Conservation (phyloP, 2,329 filamentous ascomycete genomes). For the Aspergillus quadricinctus region DNA sequence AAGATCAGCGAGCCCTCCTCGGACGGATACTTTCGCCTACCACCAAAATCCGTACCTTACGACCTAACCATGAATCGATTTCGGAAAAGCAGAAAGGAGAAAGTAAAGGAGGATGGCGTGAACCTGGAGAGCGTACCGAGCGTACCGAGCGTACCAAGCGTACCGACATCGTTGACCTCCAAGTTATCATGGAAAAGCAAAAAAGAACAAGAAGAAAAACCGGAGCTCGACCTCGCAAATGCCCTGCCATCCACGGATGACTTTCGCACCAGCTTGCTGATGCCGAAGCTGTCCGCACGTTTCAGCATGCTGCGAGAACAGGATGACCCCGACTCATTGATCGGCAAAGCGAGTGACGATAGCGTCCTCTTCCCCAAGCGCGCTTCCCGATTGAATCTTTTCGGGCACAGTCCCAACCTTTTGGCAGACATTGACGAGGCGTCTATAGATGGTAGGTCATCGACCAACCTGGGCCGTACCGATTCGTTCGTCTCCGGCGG, state of each 20-base stretch:
- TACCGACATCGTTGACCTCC: constrained; percentile 28
- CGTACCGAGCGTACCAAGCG: constrained; percentile 30
- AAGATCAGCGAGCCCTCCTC: background rate
- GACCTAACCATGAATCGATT: constrained; percentile 37
- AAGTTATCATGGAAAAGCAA: constrained; percentile 50
- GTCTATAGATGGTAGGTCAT: constrained; percentile 63
- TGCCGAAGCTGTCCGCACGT: constrained; percentile 89
- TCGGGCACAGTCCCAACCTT: constrained; percentile 56
- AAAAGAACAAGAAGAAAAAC: constrained; percentile 45
- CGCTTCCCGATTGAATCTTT: constrained; percentile 71
- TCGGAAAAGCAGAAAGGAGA: constrained; percentile 38
- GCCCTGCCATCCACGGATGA: constrained; percentile 80
- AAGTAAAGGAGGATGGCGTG: constrained; percentile 18
- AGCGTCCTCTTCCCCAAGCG: constrained; percentile 82
- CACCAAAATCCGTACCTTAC: background rate
- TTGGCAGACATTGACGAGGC: constrained; percentile 88
- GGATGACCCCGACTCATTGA: constrained; percentile 80
- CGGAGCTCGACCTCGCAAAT: constrained; percentile 65
- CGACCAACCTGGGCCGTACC: constrained; percentile 56
- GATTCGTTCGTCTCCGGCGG: constrained; percentile 63
- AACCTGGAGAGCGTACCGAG: constrained; percentile 37
- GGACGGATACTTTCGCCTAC: background rate
- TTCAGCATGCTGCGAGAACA: constrained; percentile 97
- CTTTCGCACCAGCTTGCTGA: constrained; percentile 90
- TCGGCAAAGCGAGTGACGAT: constrained; percentile 93